Evolutionary conservation across 2,329 filamentous ascomycete genomes (phyloP), one percentile per base, ranked within the genome.

Genomic region (Aureobasidium subglaciale): DNA sequence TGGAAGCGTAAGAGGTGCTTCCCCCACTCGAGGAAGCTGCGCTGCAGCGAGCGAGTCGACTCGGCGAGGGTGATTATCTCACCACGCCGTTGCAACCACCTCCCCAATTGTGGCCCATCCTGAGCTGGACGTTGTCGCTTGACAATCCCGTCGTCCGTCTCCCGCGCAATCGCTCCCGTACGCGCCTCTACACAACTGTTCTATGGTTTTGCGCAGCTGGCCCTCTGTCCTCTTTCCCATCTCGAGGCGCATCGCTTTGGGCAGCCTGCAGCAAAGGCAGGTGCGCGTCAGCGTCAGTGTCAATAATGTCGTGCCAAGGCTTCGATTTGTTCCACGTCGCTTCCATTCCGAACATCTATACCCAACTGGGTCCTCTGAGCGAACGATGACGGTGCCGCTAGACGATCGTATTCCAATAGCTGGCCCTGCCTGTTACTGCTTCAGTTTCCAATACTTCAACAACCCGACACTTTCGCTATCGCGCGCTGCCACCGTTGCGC

Each of bases 1-100:
- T 53, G 49, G 50, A 54, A 54, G 50, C 50, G 50, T 54, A n/a
- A 30, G 34, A 40, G 48, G 45, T 49, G 29, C 42, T 48, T 34
- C 43, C 43, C 43, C 43, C 43, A 35, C 43, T 48, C 43, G 27
- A 45, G 13, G 16, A 48, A 18, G 20, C 30, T n/a, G 18, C 22
- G 11, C 22, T 25, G 6, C 41, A 20, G 10, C 41, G n/a, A n/a
- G n/a, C n/a, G n/a, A n/a, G n/a, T n/a, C n/a, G n/a, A n/a, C n/a
- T n/a, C n/a, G n/a, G n/a, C n/a, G n/a, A n/a, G n/a, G n/a, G n/a
- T n/a, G n/a, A n/a, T n/a, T n/a, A n/a, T n/a, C n/a, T n/a, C n/a
- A n/a, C n/a, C n/a, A n/a, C n/a, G n/a, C 42, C 43, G 43, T 48
- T 48, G 29, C 7, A 11, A 34, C n/a, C 20, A n/a, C n/a, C n/a